phyloP scores from a whole-genome alignment of 768 basidiomycete genomes.

The Lactarius akahatsu region DNA sequence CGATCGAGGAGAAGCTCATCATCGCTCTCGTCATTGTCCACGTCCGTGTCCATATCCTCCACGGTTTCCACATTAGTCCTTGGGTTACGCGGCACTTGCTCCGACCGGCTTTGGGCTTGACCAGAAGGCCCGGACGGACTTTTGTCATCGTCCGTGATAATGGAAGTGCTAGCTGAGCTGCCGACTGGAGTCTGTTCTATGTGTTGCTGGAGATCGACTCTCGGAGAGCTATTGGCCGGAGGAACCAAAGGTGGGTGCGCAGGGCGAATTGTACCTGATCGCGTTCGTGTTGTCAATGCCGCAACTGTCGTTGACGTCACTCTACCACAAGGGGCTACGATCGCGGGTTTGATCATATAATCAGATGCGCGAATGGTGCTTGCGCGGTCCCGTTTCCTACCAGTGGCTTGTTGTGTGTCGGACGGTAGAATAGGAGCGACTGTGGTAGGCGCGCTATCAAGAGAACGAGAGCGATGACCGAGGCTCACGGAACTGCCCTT shows the following conservation, averaged over 20 bases:
- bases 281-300: constrained; percentile 27
- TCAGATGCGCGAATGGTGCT: constrained; percentile 31
- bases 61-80: neutral
- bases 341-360: constrained; percentile 12
- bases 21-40: constrained; percentile 21
- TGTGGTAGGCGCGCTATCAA: constrained; percentile 16
- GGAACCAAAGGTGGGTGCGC: constrained; percentile 19
- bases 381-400: constrained; percentile 26
- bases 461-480: constrained; percentile 20
- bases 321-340: neutral
- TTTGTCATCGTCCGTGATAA: neutral
- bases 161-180: neutral
- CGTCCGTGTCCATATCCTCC: constrained; percentile 14
- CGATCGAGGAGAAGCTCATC: constrained; percentile 26
- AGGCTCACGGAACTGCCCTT: neutral
- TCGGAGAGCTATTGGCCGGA: neutral
- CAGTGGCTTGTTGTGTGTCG: neutral
- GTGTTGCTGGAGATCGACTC: constrained; percentile 27
- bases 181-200: constrained; percentile 25
- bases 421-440: neutral
- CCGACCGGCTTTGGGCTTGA: neutral
- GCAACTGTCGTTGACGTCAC: neutral
- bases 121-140: neutral
- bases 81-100: neutral
- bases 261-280: constrained; percentile 30